phyloP scores from a whole-genome alignment of 2,329 filamentous ascomycete species.

The Venturia oleaginea region DNA sequence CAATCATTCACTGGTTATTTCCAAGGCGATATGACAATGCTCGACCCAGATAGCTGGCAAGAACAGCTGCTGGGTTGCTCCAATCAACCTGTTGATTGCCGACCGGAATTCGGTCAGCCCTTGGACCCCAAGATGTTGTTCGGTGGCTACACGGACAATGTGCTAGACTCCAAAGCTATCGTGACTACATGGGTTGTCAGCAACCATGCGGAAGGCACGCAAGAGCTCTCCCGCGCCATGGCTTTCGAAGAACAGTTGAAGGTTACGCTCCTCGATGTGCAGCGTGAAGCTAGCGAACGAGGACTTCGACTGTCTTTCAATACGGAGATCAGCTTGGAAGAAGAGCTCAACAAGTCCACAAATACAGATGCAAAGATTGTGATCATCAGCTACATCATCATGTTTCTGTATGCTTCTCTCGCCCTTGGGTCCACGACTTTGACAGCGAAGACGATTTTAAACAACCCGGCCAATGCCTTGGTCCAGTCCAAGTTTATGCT shows the following conservation, averaged over 20 bases:
- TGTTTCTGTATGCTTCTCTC: slow-evolving; percentile 95
- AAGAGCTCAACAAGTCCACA: slow-evolving; percentile 94
- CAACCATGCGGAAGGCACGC: slow-evolving; percentile 68
- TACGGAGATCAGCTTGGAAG: slow-evolving; percentile 87
- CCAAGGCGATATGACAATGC: slow-evolving; percentile 53
- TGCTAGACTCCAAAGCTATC: slow-evolving; percentile 67
- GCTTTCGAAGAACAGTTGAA: slow-evolving; percentile 83
- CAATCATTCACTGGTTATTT: slow-evolving; percentile 92
- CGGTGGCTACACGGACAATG: slow-evolving; percentile 62
- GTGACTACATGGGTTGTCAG: slow-evolving; percentile 92
- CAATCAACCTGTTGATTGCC: slow-evolving; percentile 69
- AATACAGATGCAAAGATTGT: slow-evolving; percentile 98
- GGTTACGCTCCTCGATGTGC: slow-evolving; percentile 63
- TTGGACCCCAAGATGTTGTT: slow-evolving; percentile 78
- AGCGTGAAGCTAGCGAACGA: slow-evolving; percentile 66
- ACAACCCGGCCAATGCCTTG: slow-evolving; percentile 72
- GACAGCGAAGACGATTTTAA: slow-evolving; percentile 64
- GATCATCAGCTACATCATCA: slow-evolving; percentile 92
- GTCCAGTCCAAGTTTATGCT: slow-evolving; percentile 96
- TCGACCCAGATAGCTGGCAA: slow-evolving; percentile 61
- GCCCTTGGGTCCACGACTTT: slow-evolving; percentile 83
- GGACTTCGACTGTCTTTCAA: slow-evolving; percentile 87
- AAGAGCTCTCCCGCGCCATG: slow-evolving; percentile 63
- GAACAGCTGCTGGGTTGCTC: slow-evolving; percentile 64
- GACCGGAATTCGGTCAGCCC: slow-evolving; percentile 82